phyloP scores from a whole-genome alignment of 495 filamentous ascomycete species.

The Penicillium coprophilum region DNA sequence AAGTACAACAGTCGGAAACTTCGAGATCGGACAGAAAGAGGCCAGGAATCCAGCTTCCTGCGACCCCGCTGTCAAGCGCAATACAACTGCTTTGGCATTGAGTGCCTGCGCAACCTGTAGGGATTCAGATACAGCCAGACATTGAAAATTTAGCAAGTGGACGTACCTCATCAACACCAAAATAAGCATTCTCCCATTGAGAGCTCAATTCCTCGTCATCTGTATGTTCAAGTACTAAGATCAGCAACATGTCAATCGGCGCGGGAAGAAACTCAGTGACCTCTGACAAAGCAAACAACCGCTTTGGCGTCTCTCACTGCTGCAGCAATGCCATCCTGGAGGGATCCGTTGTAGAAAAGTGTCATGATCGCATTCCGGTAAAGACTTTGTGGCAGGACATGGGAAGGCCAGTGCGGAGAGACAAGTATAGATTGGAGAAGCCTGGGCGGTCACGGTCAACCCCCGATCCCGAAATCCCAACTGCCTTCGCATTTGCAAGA shows the following conservation, averaged over 20 bases:
- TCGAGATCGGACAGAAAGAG: conserved; percentile 73
- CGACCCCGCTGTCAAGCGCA: conserved; percentile 67
- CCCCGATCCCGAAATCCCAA: conserved; percentile 17
- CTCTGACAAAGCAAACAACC: conserved; percentile 69
- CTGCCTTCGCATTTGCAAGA: conserved; percentile 4
- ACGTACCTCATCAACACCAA: conserved; percentile 58
- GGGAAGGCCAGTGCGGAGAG: conserved; percentile 4
- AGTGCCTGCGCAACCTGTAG: conserved; percentile 50
- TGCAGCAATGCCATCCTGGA: conserved; percentile 73
- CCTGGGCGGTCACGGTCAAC: conserved; percentile 11
- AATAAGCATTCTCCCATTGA: conserved; percentile 75
- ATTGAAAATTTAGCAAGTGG: neutral
- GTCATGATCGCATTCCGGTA: conserved; percentile 22
- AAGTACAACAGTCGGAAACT: conserved; percentile 71
- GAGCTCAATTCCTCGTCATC: conserved; percentile 65
- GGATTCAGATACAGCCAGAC: conserved; percentile 7
- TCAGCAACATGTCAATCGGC: conserved; percentile 31
- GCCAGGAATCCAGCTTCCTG: conserved; percentile 77
- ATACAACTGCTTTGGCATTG: conserved; percentile 56
- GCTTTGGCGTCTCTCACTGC: conserved; percentile 66
- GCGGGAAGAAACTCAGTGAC: conserved; percentile 52
- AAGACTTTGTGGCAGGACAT: neutral
- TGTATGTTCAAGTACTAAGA: conserved; percentile 24
- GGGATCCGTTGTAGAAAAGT: conserved; percentile 78
- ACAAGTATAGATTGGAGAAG: conserved; percentile 19